Evolutionary conservation across 2,329 filamentous ascomycete species (phyloP).

Genomic region (Colletotrichum horii): DNA sequence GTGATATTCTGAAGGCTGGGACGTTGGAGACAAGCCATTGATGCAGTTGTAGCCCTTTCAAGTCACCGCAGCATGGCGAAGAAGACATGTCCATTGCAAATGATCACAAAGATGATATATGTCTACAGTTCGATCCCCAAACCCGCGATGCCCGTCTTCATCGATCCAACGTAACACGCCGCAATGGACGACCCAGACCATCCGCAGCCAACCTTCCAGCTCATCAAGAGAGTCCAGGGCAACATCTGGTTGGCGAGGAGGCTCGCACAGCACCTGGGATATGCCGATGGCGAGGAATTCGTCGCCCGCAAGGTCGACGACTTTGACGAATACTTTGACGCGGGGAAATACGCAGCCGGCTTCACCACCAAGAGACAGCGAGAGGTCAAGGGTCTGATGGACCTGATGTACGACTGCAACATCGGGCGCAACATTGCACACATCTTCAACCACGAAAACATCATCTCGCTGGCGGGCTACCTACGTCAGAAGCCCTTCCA

Average conservation of each 20-base stretch:
- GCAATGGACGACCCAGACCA: slow-evolving; percentile 3
- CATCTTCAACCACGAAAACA: slow-evolving; percentile 55
- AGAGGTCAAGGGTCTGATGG: slow-evolving; percentile 26
- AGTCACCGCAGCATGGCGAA: neutral
- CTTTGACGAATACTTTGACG: slow-evolving; percentile 15
- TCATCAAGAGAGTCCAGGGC: slow-evolving; percentile 32
- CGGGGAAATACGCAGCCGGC: neutral
- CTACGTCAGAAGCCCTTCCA: slow-evolving; percentile 29
- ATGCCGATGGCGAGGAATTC: slow-evolving; percentile 31
- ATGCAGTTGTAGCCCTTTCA: neutral
- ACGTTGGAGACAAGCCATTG: neutral
- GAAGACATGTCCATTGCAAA: neutral
- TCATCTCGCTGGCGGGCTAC: slow-evolving; percentile 48
- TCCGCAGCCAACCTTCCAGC: slow-evolving; percentile 27
- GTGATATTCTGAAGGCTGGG: neutral
- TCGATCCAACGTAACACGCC: neutral
- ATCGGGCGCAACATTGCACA: slow-evolving; percentile 33
- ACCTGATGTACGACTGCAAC: slow-evolving; percentile 31
- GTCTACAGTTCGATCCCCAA: neutral
- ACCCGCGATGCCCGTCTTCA: neutral
- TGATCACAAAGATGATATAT: neutral
- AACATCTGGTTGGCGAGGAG: slow-evolving; percentile 37
- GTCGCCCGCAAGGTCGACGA: slow-evolving; percentile 33
- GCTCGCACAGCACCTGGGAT: slow-evolving; percentile 23
- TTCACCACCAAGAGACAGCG: slow-evolving; percentile 24